Percentiles rank a stretch among this genome's conserved stretches.
These are phyloP conservation scores for Lichtheimia ramosa DNA, from an alignment of 371 early-diverging fungal species.

Conservation along the genomic window DNA sequence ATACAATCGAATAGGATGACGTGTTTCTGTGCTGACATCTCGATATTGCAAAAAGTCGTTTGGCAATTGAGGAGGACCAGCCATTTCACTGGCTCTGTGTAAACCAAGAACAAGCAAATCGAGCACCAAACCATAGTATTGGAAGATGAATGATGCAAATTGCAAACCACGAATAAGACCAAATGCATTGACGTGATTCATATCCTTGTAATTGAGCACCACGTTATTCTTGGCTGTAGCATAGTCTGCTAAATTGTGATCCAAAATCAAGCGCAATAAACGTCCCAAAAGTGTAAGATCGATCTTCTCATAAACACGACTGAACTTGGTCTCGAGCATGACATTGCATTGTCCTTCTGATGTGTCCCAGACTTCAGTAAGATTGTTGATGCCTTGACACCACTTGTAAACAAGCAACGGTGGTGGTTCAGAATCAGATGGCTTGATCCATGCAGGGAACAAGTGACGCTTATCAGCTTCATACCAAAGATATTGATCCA, in stretches of 20 bases:
- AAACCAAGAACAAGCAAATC: conserved; percentile 97
- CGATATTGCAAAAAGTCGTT: conserved; percentile 97
- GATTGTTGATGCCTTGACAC: conserved; percentile 97
- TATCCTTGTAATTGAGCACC: conserved; percentile 98
- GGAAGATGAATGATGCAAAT: conserved; percentile 97
- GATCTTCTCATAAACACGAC: conserved; percentile 94
- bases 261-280: conserved; percentile 93
- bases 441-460: conserved; percentile 98
- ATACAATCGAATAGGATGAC: conserved; percentile 97
- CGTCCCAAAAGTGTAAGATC: conserved; percentile 97
- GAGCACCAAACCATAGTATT: conserved; percentile 96
- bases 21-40: conserved; percentile 88
- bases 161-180: conserved; percentile 98
- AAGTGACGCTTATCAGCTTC: conserved; percentile 87
- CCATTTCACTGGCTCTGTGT: conserved; percentile 95
- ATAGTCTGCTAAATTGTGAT: conserved; percentile 98
- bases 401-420: conserved; percentile 97
- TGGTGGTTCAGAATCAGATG: conserved; percentile 96
- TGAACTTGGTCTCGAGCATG: conserved; percentile 91
- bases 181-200: conserved; percentile 96
- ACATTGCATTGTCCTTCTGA: conserved; percentile 91
- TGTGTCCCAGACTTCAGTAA: conserved; percentile 95
- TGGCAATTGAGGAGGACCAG: conserved; percentile 91
- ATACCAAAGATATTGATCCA: conserved; percentile 99
- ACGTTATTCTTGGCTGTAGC: conserved; percentile 99